Base-by-base conservation (phyloP, 108 stramenopile species). In the Ochromonas danica region DNA sequence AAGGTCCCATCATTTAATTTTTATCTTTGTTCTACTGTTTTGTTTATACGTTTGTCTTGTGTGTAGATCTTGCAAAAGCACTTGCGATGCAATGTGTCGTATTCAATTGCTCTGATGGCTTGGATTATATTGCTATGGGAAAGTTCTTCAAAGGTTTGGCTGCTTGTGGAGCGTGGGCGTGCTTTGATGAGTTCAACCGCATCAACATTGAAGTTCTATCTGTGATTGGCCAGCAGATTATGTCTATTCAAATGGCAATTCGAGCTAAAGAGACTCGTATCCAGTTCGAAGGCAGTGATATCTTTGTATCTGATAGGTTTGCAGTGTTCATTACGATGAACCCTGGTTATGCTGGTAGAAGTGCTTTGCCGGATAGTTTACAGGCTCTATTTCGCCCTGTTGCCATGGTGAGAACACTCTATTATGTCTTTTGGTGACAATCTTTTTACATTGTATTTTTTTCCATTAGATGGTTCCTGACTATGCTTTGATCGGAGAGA, bases 401-500 rank as follows among this genome's bases (percentile, higher is more conserved):
- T 31, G 90, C 90, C 1, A 90, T 90, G 90, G n/a, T n/a, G n/a
- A n/a, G n/a, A n/a, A n/a, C n/a, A n/a, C n/a, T n/a, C n/a, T n/a
- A n/a, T n/a, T n/a, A n/a, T n/a, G n/a, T n/a, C n/a, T n/a, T n/a
- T n/a, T n/a, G n/a, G n/a, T n/a, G n/a, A n/a, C n/a, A n/a, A n/a
- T n/a, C n/a, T n/a, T n/a, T n/a, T n/a, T n/a, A n/a, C n/a, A n/a
- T n/a, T n/a, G n/a, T n/a, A n/a, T n/a, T n/a, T n/a, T n/a, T n/a
- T n/a, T n/a, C n/a, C n/a, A n/a, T n/a, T n/a, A n/a, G n/a, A 90
- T 90, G 90, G 90, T 90, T 17, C 90, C 90, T 33, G 90, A 90
- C 81, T 90, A 90, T 83, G 88, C 87, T 39, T 85, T 90, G n/a
- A 90, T 90, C 36, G 89, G 86, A 22, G 90, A 90, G 78, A 90